Base-by-base conservation (phyloP, 2,329 filamentous ascomycete species). In the Gremmenia infestans region DNA sequence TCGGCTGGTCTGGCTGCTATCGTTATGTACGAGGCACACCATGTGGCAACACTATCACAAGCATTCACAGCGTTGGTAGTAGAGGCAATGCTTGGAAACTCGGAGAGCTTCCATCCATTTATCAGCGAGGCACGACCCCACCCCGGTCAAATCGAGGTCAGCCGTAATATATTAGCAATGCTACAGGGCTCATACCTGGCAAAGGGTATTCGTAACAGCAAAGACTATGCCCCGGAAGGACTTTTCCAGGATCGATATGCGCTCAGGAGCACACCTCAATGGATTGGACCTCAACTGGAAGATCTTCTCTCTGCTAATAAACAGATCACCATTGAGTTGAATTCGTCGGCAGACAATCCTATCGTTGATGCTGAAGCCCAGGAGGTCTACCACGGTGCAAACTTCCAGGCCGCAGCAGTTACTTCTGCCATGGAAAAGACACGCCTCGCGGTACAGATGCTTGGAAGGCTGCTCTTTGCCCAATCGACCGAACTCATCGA, bases 301-400 rank as follows among this genome's bases (percentile, higher is more conserved):
- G 84, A 88, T 60, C 71, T 89, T 0, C 54, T 72, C 0, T 74
- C 86, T 0, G 81, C 85, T 0, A 72, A 78, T 43, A 67, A 72
- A 2, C 86, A 88, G 64, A 65, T 89, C 0, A 67, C 72, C 0
- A 72, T 76, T 0, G 86, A 89, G 64, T 74, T 86, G 14, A 89
- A 88, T 68, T 85, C 84, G 0, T 83, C 82, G 0, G 84, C 83
- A 0, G 86, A 88, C 63, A 88, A 88, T 65, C 85, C 81, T 0
- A 69, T 89, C 7, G 73, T 88, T 12, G 78, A 87, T 58, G 62
- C 71, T 0, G 17, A 22, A 7, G 9, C n/a, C 6, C 28, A 4
- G 40, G 67, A 8, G 65, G 71, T 86, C 22, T 76, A 83, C 57
- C 80, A 83, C 51, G 84, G 85, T 2, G 84, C 82, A 19, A 89